Evolutionary conservation across 2,329 filamentous ascomycete species (phyloP).

Genomic region (Teratosphaeria epicoccoides): DNA sequence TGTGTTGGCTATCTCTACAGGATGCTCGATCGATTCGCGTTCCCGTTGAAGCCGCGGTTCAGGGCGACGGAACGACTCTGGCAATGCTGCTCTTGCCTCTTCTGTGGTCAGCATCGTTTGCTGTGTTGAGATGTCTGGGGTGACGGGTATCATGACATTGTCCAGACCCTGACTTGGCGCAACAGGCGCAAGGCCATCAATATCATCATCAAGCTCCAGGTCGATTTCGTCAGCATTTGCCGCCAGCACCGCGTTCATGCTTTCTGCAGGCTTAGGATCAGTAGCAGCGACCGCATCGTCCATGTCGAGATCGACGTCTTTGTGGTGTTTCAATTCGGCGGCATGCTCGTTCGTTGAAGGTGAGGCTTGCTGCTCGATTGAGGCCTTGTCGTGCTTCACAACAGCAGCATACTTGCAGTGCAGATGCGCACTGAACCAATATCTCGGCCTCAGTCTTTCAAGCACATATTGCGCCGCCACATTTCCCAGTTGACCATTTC

Average conservation of each 20-base stretch:
- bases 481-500: slow-evolving; percentile 65
- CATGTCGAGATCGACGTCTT: slow-evolving; percentile 52
- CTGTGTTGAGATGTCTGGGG: slow-evolving; percentile 5
- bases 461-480: slow-evolving; percentile 69
- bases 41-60: slow-evolving; percentile 10
- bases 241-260: slow-evolving; percentile 5
- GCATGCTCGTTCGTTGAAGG: neutral
- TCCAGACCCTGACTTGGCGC: slow-evolving; percentile 16
- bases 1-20: slow-evolving; percentile 63
- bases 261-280: neutral
- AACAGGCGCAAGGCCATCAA: slow-evolving; percentile 12
- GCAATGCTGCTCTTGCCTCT: slow-evolving; percentile 54
- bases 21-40: slow-evolving; percentile 50
- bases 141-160: slow-evolving; percentile 16
- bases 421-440: slow-evolving; percentile 87
- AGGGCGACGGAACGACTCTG: slow-evolving; percentile 53
- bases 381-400: slow-evolving; percentile 34
- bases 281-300: slow-evolving; percentile 22
- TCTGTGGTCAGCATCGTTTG: neutral
- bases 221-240: slow-evolving; percentile 35
- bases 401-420: slow-evolving; percentile 75
- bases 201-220: slow-evolving; percentile 24
- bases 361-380: neutral
- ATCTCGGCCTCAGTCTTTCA: slow-evolving; percentile 66
- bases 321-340: slow-evolving; percentile 42